phyloP scores from a whole-genome alignment of 148 eudicot species.

The Simmondsia chinensis region DNA sequence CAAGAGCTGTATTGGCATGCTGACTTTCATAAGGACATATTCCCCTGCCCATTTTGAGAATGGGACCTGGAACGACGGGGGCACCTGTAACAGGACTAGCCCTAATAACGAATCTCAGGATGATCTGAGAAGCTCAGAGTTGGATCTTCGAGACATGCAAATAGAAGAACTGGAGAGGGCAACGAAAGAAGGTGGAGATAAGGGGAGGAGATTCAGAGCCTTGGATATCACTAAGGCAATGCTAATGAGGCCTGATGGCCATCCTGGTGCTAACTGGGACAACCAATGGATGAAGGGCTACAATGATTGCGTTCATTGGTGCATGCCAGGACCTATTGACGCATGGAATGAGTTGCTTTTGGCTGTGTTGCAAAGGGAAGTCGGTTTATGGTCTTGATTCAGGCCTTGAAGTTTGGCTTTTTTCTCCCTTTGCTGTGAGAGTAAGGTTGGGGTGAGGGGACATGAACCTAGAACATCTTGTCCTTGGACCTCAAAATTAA shows the following conservation, averaged over 20 bases:
- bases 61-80: slow-evolving; percentile 60
- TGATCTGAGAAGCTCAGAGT: slow-evolving; percentile 10
- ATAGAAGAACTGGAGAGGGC: slow-evolving; percentile 37
- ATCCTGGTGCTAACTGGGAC: slow-evolving; percentile 48
- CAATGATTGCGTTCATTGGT: slow-evolving; percentile 77
- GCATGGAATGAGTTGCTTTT: slow-evolving; percentile 57
- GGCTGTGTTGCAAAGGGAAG: slow-evolving; percentile 31
- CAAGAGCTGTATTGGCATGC: slow-evolving; percentile 12
- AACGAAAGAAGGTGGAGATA: slow-evolving; percentile 6
- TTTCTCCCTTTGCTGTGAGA: no score
- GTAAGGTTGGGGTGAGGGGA: no score
- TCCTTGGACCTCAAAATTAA: no score
- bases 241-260: slow-evolving; percentile 65
- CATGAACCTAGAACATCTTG: no score
- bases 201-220: slow-evolving; percentile 27
- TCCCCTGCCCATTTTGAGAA: slow-evolving; percentile 77
- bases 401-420: no score
- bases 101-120: slow-evolving; percentile 19
- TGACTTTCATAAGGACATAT: slow-evolving; percentile 52
- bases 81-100: slow-evolving; percentile 46
- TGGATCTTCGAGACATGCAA: slow-evolving; percentile 29
- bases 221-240: slow-evolving; percentile 53
- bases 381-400: background rate
- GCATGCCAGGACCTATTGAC: slow-evolving; percentile 77
- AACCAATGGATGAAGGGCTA: slow-evolving; percentile 66